Base-by-base conservation (phyloP, 2,329 filamentous ascomycete genomes). In the Ophiostoma tasmaniense region DNA sequence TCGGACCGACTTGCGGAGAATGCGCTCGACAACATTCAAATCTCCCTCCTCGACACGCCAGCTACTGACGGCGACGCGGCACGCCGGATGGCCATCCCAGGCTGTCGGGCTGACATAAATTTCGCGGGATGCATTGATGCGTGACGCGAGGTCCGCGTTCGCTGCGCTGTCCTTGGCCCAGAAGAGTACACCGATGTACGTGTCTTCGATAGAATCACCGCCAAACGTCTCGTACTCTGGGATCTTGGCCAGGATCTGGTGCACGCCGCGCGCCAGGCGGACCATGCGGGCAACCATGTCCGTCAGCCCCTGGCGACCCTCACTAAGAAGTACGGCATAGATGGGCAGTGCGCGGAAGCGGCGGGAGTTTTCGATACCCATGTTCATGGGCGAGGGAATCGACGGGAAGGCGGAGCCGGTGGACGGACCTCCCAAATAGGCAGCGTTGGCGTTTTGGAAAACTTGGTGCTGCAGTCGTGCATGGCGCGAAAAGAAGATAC, bases 271-370 rank as follows among this genome's bases (percentile, higher is more conserved):
- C 0, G 92, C 87, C 6, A 97, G 83, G 3, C 81, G 78, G 33
- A 93, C 88, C 80, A 97, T 93, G 33, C 86, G 84, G 71, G 85
- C 82, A 4, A 97, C 80, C 80, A 97, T 89, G 0, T 83, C 80
- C 0, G 82, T 81, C 72, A 96, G 86, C 0, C 92, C 93, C 0
- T 82, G 76, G 1, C 82, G 82, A 0, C 94, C 94, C 74, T 95
- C 90, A 64, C 90, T 89, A 25, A 89, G 77, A 2, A 97, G 83
- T 0, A 89, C 90, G 13, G 92, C 89, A 75, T 97, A 97, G 10
- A 92, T 90, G 0, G 94, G 93, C n/a, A 97, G 81, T 0, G 93
- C 93, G 67, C 94, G 87, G 81, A 97, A 96, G 6, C 93, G 89
- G 52, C 93, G 87, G 1, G 93, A 97, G 78, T 97, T 97, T 74